Conservation (phyloP, 495 filamentous ascomycete genomes). For the Bryoglossum gracile region DNA sequence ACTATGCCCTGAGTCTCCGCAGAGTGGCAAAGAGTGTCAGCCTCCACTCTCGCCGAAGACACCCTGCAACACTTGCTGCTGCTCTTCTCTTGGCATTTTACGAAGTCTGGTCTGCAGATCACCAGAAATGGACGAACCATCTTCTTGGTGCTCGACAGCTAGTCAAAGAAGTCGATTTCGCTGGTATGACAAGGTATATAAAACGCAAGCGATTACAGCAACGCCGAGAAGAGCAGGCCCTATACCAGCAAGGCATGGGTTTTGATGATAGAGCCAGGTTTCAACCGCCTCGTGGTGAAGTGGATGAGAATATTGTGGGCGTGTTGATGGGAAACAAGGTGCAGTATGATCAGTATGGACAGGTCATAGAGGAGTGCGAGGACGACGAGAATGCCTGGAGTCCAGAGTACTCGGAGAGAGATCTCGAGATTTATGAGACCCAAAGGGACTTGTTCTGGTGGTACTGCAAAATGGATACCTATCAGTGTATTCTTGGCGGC, state of each 20-base stretch:
- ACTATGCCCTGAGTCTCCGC: constrained; percentile 82
- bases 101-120: constrained; percentile 90
- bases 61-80: constrained; percentile 78
- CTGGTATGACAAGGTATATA: constrained; percentile 62
- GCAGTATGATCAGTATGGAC: constrained; percentile 19
- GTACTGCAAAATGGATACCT: constrained; percentile 88
- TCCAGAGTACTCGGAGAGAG: constrained; percentile 51
- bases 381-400: constrained; percentile 1
- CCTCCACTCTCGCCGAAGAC: constrained; percentile 60
- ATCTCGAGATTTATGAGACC: constrained; percentile 70
- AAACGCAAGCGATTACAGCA: constrained; percentile 40
- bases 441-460: constrained; percentile 93
- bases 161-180: constrained; percentile 74
- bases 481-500: constrained; percentile 85
- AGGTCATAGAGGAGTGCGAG: constrained; percentile 15
- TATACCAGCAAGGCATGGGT: constrained; percentile 12
- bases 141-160: constrained; percentile 78
- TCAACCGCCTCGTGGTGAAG: constrained; percentile 23
- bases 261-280: constrained; percentile 24
- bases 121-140: constrained; percentile 92
- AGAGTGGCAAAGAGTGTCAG: constrained; percentile 68
- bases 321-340: constrained; percentile 28
- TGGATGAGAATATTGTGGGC: constrained; percentile 31
- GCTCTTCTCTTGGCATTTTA: constrained; percentile 87
- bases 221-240: constrained; percentile 19